These are phyloP conservation scores for Plasmodium gallinaceum DNA, from an alignment of 169 alveolate genomes.

Conservation along the genomic window DNA sequence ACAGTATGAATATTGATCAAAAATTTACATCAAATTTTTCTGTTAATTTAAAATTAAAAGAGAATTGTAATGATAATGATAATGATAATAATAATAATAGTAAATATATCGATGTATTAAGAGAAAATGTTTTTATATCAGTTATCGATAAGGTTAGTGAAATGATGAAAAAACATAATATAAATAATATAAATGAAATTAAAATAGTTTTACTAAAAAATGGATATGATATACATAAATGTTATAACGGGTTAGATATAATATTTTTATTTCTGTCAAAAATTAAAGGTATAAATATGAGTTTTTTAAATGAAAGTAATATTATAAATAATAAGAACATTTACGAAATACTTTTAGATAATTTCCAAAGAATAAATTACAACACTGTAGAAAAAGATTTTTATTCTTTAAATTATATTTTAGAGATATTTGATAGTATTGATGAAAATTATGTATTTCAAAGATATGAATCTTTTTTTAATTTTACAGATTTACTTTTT, in stretches of 20 bases:
- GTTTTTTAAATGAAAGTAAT: slow-evolving; percentile 33
- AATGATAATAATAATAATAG: neutral
- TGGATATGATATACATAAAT: slow-evolving; percentile 64
- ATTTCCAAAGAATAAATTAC: slow-evolving; percentile 25
- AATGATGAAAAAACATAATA: slow-evolving; percentile 50
- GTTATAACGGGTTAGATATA: slow-evolving; percentile 55
- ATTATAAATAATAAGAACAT: slow-evolving; percentile 29
- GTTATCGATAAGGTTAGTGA: slow-evolving; percentile 39
- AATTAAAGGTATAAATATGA: slow-evolving; percentile 61
- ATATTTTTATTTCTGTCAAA: slow-evolving; percentile 53
- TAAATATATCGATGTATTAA: neutral
- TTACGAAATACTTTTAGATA: slow-evolving; percentile 44
- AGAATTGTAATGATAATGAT: slow-evolving; percentile 10
- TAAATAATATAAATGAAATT: slow-evolving; percentile 53
- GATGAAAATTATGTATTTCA: slow-evolving; percentile 49
- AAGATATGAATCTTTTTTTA: slow-evolving; percentile 46
- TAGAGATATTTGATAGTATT: slow-evolving; percentile 29
- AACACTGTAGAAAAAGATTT: slow-evolving; percentile 22
- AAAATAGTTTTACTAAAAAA: slow-evolving; percentile 32
- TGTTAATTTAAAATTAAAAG: slow-evolving; percentile 42
- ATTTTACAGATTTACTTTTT: slow-evolving; percentile 38
- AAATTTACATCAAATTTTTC: slow-evolving; percentile 55
- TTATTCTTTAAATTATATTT: slow-evolving; percentile 35
- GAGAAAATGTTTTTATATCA: slow-evolving; percentile 3
- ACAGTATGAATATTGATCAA: slow-evolving; percentile 11